Conservation (phyloP, 177 flowering plant species). For the Vitis hybrid region DNA sequence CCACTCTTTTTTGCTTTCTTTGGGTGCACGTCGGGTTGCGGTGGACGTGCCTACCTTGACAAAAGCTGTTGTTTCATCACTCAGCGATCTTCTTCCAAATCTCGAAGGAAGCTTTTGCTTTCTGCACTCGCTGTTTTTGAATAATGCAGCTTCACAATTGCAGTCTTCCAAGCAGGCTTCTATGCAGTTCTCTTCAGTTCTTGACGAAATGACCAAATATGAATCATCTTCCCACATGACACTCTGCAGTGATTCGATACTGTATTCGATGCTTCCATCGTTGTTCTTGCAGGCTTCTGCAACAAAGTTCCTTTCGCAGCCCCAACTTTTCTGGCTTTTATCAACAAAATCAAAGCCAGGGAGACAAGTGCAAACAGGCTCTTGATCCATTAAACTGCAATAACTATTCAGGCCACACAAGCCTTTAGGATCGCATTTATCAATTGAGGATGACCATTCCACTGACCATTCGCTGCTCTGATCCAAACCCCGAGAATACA, state of each 20-base stretch:
- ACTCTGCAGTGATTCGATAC: background rate
- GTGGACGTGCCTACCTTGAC: constrained; percentile 11
- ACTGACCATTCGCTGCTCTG: constrained; percentile 1
- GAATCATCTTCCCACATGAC: constrained; percentile 16
- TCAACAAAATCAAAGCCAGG: too few relatives aligned
- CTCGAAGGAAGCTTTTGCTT: constrained; percentile 27
- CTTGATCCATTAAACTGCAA: constrained; percentile 1
- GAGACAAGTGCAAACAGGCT: background rate
- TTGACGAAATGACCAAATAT: background rate
- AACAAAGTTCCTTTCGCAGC: too few relatives aligned
- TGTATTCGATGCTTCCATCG: too few relatives aligned
- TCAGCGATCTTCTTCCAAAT: constrained; percentile 9
- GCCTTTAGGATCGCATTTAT: constrained; percentile 18
- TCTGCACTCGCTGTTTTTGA: constrained; percentile 3
- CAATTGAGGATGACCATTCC: constrained; percentile 5
- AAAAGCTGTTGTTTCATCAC: constrained; percentile 1
- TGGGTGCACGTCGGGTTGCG: too few relatives aligned
- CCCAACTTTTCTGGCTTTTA: too few relatives aligned
- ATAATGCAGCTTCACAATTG: constrained; percentile 23
- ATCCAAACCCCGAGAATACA: background rate
- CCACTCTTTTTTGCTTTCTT: constrained; percentile 2
- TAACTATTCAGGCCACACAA: constrained; percentile 17
- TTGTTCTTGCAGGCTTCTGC: too few relatives aligned
- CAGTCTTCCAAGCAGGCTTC: constrained; percentile 17
- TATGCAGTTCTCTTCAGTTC: constrained; percentile 4